Evolutionary conservation across 768 basidiomycete species (phyloP).

Genomic region (Ramaria sp.): DNA sequence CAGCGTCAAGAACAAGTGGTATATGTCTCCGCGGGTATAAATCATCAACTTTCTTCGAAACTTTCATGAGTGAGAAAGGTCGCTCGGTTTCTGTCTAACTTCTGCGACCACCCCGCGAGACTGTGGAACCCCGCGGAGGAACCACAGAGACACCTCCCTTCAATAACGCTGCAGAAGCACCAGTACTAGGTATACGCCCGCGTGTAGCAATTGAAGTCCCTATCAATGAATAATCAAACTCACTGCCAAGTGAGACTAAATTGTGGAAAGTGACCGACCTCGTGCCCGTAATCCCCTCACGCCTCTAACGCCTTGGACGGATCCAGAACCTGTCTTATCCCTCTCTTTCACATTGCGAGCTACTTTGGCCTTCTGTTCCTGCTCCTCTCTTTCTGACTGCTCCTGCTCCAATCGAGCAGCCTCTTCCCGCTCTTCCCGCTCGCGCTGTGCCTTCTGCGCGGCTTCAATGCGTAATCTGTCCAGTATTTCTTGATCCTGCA

Average conservation of each 20-base stretch:
- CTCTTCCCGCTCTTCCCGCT: constrained; percentile 23
- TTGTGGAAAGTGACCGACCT: not conserved
- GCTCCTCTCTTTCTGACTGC: constrained; percentile 38
- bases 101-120: not conserved
- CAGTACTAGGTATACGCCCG: not conserved
- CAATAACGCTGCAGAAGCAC: too few relatives aligned
- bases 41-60: too few relatives aligned
- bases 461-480: constrained; percentile 37
- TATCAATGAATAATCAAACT: not conserved
- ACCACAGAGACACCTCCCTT: not conserved
- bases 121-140: not conserved
- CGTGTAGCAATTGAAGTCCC: not conserved
- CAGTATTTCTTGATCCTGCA: constrained; percentile 49
- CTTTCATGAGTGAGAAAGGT: too few relatives aligned
- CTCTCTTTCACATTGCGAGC: constrained; percentile 31
- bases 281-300: not conserved
- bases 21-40: not conserved
- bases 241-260: not conserved
- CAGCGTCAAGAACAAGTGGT: not conserved
- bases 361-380: constrained; percentile 31
- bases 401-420: constrained; percentile 31
- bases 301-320: constrained; percentile 62
- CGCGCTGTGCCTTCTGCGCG: constrained; percentile 31
- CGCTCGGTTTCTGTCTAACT: not conserved
- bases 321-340: constrained; percentile 24